phyloP scores from a whole-genome alignment of 768 basidiomycete species.

The Pleurotus cornucopiae region DNA sequence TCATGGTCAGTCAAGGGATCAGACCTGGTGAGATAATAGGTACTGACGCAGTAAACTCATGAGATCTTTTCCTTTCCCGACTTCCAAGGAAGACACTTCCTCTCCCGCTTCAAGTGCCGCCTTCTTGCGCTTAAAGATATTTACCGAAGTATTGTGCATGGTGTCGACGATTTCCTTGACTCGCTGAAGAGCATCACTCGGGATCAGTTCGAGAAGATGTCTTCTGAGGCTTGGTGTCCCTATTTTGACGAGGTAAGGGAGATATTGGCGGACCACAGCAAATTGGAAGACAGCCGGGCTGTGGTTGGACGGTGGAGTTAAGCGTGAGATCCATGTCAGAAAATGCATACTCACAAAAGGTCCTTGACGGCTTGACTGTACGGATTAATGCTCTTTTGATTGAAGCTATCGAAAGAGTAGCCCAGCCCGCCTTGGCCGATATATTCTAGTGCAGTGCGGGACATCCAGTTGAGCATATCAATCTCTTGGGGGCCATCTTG shows the following conservation, averaged over 20 bases:
- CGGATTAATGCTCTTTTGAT: slow-evolving; percentile 24
- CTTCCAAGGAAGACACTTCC: slow-evolving; percentile 24
- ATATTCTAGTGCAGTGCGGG: slow-evolving; percentile 42
- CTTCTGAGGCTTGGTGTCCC: slow-evolving; percentile 26
- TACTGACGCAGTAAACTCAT: slow-evolving; percentile 40
- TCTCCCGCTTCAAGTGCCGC: slow-evolving; percentile 28
- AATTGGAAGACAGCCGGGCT: slow-evolving; percentile 15
- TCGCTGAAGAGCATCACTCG: slow-evolving; percentile 24
- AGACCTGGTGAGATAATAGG: not conserved
- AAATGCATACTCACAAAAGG: slow-evolving; percentile 22
- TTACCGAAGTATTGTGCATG: slow-evolving; percentile 29
- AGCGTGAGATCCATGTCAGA: not conserved
- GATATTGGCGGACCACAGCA: slow-evolving; percentile 14
- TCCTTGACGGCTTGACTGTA: slow-evolving; percentile 27
- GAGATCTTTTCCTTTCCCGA: slow-evolving; percentile 38
- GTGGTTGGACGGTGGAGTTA: slow-evolving; percentile 5
- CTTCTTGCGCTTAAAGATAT: slow-evolving; percentile 34
- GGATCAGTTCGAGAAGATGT: slow-evolving; percentile 27
- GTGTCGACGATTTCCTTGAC: slow-evolving; percentile 29
- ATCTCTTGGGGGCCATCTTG: slow-evolving; percentile 29
- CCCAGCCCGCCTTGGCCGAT: slow-evolving; percentile 46
- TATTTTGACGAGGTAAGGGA: slow-evolving; percentile 15
- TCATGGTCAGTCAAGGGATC: not conserved
- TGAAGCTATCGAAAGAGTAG: slow-evolving; percentile 36
- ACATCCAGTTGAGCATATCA: slow-evolving; percentile 29